Conservation (phyloP, 345 rosid genomes). For the Corchorus olitorius region DNA sequence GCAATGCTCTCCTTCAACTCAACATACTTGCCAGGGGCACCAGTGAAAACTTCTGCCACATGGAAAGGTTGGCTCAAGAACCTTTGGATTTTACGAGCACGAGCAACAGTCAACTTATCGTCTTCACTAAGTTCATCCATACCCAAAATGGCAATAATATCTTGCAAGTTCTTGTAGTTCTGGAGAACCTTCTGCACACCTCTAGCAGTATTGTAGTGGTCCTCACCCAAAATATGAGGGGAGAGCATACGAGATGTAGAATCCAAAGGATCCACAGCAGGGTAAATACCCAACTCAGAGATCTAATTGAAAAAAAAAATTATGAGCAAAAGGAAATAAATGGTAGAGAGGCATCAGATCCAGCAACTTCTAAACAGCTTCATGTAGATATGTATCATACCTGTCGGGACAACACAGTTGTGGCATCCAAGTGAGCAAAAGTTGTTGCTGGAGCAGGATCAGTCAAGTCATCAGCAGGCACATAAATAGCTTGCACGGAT, state of each 20-base stretch:
- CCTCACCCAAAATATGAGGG: conserved; percentile 94
- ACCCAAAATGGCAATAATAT: conserved; percentile 98
- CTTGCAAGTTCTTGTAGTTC: conserved; percentile 98
- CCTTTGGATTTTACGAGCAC: conserved; percentile 95
- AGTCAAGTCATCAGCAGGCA: conserved; percentile 99
- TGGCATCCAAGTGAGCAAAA: conserved; percentile 99
- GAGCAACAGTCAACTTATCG: conserved; percentile 94
- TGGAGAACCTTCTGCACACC: conserved; percentile 98
- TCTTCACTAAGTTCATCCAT: conserved; percentile 99
- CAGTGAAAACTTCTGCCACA: conserved; percentile 98
- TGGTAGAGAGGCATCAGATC: neutral
- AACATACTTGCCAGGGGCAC: conserved; percentile 97
- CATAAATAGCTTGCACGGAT: conserved; percentile 97
- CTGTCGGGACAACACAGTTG: conserved; percentile 97
- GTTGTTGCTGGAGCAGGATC: conserved; percentile 99
- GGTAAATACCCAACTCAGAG: conserved; percentile 97
- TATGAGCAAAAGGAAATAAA: neutral
- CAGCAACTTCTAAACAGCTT: neutral
- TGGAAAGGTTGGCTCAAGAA: conserved; percentile 99
- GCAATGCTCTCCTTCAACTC: conserved; percentile 86
- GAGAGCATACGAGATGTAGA: conserved; percentile 99
- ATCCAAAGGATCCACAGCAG: conserved; percentile 98
- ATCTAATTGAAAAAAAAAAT: conserved; percentile 43
- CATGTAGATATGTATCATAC: conserved; percentile 30
- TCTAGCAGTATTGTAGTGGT: conserved; percentile 96